Percentiles rank a stretch among this genome's conserved stretches.
Conservation (phyloP, 2,329 filamentous ascomycete genomes). For the Talaromyces marneffei region DNA sequence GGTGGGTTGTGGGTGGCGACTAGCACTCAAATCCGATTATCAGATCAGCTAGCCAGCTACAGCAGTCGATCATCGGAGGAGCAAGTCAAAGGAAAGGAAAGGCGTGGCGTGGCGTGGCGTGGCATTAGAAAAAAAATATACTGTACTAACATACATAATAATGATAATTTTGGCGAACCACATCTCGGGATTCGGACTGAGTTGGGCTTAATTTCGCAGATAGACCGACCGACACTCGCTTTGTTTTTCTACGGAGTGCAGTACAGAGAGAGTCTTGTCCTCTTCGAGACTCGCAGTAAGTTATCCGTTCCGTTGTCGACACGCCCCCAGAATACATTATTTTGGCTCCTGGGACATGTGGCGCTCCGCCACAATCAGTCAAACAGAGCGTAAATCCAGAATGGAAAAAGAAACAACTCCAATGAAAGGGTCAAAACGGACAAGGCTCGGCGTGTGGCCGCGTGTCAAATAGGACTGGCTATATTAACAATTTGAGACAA, state of each 20-base stretch:
- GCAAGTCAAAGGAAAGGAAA: neutral
- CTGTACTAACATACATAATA: too few relatives aligned
- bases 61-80: neutral
- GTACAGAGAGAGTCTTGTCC: too few relatives aligned
- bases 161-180: neutral
- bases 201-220: neutral
- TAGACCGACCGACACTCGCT: neutral
- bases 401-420: neutral
- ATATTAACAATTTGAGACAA: neutral
- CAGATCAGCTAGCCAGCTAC: neutral
- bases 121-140: too few relatives aligned
- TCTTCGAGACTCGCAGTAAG: too few relatives aligned
- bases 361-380: slow-evolving; percentile 3
- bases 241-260: too few relatives aligned
- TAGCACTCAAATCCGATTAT: neutral
- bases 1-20: too few relatives aligned
- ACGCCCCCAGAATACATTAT: neutral
- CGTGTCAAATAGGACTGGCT: neutral
- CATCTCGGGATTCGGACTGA: neutral
- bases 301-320: neutral
- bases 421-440: neutral
- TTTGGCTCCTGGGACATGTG: neutral
- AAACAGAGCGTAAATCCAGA: neutral
- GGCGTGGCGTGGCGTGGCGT: too few relatives aligned
- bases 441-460: neutral